Evolutionary conservation across 176 grass and related monocot species (phyloP).

Genomic region (Carex cristatella): DNA sequence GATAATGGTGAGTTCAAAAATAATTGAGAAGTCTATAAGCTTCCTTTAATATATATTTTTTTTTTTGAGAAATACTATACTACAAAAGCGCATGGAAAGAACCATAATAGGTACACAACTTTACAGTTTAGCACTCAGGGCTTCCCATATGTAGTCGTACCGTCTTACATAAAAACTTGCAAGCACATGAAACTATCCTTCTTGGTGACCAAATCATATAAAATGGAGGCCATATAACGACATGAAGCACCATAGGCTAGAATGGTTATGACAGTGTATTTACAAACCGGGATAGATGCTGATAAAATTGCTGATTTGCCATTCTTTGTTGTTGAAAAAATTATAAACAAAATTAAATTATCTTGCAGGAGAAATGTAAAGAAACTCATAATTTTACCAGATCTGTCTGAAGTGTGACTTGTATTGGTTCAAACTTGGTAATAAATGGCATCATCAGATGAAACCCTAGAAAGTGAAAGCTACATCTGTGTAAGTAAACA

Average conservation of each 20-base stretch:
- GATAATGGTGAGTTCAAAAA: background rate
- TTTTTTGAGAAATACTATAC: background rate
- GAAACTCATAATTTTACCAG: constrained; percentile 39
- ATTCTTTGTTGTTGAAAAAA: background rate
- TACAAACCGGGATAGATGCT: background rate
- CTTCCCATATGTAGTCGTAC: background rate
- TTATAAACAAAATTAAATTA: background rate
- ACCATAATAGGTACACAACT: background rate
- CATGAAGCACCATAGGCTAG: background rate
- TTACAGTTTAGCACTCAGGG: background rate
- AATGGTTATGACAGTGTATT: background rate
- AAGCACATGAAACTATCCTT: background rate
- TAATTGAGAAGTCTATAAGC: background rate
- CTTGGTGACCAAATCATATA: background rate
- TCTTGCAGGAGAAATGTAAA: background rate
- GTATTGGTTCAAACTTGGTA: constrained; percentile 92
- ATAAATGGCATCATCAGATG: constrained; percentile 87
- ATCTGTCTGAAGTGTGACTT: constrained; percentile 97
- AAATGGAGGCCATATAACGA: background rate
- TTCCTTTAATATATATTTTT: background rate
- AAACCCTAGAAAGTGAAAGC: constrained; percentile 52
- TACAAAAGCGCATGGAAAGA: background rate
- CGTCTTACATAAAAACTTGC: background rate
- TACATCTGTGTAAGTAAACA: background rate
- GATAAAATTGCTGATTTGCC: background rate